Evolutionary conservation across 2,329 filamentous ascomycete species (phyloP), one percentile per base, ranked within the genome.

Genomic region (Scytalidium sp.): DNA sequence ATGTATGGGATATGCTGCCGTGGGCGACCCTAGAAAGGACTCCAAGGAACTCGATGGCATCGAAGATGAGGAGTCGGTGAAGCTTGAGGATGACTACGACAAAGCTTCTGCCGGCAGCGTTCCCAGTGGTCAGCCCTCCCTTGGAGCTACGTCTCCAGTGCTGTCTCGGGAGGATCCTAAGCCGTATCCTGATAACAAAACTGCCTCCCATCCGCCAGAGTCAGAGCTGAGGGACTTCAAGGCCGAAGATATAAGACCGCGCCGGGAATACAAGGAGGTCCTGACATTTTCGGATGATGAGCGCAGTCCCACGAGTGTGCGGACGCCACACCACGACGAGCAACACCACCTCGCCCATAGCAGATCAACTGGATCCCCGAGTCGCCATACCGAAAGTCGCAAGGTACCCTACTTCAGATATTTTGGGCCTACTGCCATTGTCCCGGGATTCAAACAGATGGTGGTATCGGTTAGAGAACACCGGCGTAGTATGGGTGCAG

Each of bases 371-470:
- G 17, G 50, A 25, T 53, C 57, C 22, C 49, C 50, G 11, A 67
- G 75, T 45, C 71, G 79, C 54, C 73, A 79, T 58, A 67, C 72
- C 23, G 75, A 79, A 64, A 74, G 80, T 27, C 74, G 87, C 61
- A 80, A 86, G 47, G 88, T 96, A 55, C 90, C 90, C 0, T 96
- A 94, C 65, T 96, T 96, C 61, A 79, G 91, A 52, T 96, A 94
- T 68, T 94, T 96, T 64, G 91, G 90, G 0, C 25, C 25, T 27
- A 94, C 90, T 1, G 91, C 90, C 55, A 96, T 96, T 62, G 89
- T 94, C 46, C 90, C 90, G 1, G 90, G 90, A 19, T 95, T 91
- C 71, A 95, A 95, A 68, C 90, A 95, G 67, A 95, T 95, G 89
- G 88, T 95, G 21, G 85, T 88, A 51, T 85, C 87, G 47, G 82